phyloP scores from a whole-genome alignment of 257 asterid genomes.

The Dorcoceras hygrometricum region DNA sequence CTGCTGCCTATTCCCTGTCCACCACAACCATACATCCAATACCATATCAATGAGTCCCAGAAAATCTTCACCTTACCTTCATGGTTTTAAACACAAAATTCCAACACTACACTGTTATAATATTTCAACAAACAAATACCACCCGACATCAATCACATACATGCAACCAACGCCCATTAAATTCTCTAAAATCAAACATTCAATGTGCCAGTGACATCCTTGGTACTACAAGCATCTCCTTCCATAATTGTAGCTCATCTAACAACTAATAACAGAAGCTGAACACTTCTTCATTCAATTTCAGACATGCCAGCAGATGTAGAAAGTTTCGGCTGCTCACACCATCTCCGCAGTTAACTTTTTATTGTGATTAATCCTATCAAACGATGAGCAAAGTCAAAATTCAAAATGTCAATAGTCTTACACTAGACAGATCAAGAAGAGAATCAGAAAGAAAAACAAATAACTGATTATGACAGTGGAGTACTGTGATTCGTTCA shows the following conservation, averaged over 20 bases:
- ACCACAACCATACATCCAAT: slow-evolving; percentile 92
- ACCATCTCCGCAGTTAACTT: slow-evolving; percentile 10
- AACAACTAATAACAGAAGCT: slow-evolving; percentile 16
- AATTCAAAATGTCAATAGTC: too few relatives aligned
- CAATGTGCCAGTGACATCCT: slow-evolving; percentile 16
- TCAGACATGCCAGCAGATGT: slow-evolving; percentile 12
- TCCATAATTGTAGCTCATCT: slow-evolving; percentile 17
- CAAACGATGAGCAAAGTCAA: background rate
- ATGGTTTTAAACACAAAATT: slow-evolving; percentile 45
- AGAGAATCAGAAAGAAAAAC: background rate
- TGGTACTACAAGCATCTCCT: slow-evolving; percentile 23
- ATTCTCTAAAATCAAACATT: slow-evolving; percentile 17
- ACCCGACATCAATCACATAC: slow-evolving; percentile 31
- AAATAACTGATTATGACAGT: background rate
- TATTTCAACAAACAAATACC: slow-evolving; percentile 34
- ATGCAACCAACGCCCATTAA: slow-evolving; percentile 28
- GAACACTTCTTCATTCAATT: slow-evolving; percentile 10
- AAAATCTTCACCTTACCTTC: slow-evolving; percentile 43
- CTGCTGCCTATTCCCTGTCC: slow-evolving; percentile 95
- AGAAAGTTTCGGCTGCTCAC: background rate
- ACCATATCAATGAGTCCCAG: slow-evolving; percentile 71
- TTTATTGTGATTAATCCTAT: background rate
- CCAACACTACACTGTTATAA: slow-evolving; percentile 34
- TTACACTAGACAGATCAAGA: too few relatives aligned
- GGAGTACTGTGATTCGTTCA: background rate